Evolutionary conservation across 169 alveolate genomes (phyloP).

Genomic region (Cryptosporidium bovis): DNA sequence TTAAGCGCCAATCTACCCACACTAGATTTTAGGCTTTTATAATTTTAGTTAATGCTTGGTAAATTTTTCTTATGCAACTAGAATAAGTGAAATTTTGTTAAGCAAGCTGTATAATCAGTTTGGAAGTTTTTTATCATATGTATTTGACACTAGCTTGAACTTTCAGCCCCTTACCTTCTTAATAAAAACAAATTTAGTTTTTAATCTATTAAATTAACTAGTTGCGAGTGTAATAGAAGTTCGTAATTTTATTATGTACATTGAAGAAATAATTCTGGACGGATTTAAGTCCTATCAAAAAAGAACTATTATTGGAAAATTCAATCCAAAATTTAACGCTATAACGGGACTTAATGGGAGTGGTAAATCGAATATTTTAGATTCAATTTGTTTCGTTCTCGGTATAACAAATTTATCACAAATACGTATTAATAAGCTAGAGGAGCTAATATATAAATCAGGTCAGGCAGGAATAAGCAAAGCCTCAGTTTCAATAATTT

Average conservation of each 20-base stretch:
- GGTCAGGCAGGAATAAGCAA: constrained; percentile 99
- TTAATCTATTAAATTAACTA: too few relatives aligned
- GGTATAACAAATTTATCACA: constrained; percentile 90
- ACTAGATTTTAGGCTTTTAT: too few relatives aligned
- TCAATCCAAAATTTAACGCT: constrained; percentile 98
- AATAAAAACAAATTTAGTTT: too few relatives aligned
- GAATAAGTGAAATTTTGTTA: too few relatives aligned
- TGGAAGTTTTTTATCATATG: too few relatives aligned
- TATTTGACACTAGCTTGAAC: too few relatives aligned
- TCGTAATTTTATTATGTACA: constrained; percentile 22
- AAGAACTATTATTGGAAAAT: constrained; percentile 89
- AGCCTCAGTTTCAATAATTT: constrained; percentile 96
- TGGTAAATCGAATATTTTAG: constrained; percentile 98
- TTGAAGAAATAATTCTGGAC: constrained; percentile 67
- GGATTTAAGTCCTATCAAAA: constrained; percentile 73
- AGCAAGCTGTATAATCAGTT: too few relatives aligned
- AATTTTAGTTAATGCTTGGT: too few relatives aligned
- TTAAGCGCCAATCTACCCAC: too few relatives aligned
- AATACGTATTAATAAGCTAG: constrained; percentile 93
- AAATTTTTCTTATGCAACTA: too few relatives aligned
- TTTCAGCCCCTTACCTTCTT: too few relatives aligned
- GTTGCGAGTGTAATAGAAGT: too few relatives aligned
- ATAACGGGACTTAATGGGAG: constrained; percentile 99
- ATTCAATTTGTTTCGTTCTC: constrained; percentile 96
- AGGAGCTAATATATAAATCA: constrained; percentile 97